phyloP scores from a whole-genome alignment of 371 early-diverging fungal species.

The Mortierella sp. region DNA sequence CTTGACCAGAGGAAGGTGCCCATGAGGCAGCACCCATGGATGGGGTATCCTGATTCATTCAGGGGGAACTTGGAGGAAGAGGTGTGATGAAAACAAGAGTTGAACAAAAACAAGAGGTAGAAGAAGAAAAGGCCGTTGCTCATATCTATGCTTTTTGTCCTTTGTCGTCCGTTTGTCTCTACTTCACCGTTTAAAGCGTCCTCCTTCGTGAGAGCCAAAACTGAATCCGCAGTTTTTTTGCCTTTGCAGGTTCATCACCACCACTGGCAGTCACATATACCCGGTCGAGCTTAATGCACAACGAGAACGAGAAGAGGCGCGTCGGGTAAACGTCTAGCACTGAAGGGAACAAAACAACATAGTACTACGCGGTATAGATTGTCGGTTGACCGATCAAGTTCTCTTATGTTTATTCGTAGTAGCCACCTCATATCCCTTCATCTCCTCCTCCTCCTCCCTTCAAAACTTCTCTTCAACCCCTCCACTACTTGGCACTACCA shows the following conservation, averaged over 20 bases:
- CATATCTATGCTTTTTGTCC: too few species aligned
- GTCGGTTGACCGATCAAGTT: too few species aligned
- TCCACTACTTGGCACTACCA: slow-evolving; percentile 11
- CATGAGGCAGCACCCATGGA: background rate
- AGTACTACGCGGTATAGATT: background rate
- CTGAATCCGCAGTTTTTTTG: too few species aligned
- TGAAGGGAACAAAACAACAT: background rate
- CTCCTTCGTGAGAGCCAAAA: too few species aligned
- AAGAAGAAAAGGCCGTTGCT: background rate
- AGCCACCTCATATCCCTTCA: background rate
- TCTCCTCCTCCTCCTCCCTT: background rate
- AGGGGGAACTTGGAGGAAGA: background rate
- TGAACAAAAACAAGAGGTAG: too few species aligned
- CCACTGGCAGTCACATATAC: background rate
- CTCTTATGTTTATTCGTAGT: background rate
- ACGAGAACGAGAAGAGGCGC: background rate
- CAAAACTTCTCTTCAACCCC: background rate
- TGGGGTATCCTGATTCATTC: background rate
- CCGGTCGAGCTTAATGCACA: background rate
- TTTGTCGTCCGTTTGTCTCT: too few species aligned
- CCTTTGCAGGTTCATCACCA: background rate
- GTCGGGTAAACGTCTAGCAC: background rate
- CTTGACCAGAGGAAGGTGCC: background rate
- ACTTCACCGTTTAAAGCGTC: too few species aligned
- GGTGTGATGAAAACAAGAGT: background rate